phyloP scores from a whole-genome alignment of 2,329 filamentous ascomycete species.

The Botrytis fabae region DNA sequence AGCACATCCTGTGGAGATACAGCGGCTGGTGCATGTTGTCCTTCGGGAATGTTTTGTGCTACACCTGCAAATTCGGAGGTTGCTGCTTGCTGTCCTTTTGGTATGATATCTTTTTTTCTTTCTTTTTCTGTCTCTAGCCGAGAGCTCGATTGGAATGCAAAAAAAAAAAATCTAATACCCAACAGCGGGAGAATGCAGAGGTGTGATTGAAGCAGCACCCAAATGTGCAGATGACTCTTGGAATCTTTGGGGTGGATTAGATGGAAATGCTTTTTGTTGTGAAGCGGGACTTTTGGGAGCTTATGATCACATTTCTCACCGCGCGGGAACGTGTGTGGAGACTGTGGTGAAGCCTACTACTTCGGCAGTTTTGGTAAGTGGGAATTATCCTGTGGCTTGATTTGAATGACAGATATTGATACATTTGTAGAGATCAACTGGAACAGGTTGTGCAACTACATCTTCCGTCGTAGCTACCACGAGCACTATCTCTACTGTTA shows the following conservation, averaged over 20 bases:
- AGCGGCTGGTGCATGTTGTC: constrained; percentile 24
- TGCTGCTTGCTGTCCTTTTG: constrained; percentile 25
- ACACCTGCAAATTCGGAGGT: constrained; percentile 26
- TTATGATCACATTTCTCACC: constrained; percentile 19
- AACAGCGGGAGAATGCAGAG: constrained; percentile 23
- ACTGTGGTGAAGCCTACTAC: constrained; percentile 13
- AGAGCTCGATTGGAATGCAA: neutral
- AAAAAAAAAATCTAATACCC: neutral
- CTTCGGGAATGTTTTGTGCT: constrained; percentile 23
- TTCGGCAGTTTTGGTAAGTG: constrained; percentile 23
- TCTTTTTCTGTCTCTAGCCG: neutral
- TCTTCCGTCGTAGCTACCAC: neutral
- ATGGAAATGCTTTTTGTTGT: constrained; percentile 28
- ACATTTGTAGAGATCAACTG: constrained; percentile 17
- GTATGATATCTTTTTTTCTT: neutral
- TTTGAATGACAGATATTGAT: neutral
- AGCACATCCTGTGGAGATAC: constrained; percentile 19
- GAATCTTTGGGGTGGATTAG: constrained; percentile 23
- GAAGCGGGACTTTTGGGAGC: constrained; percentile 24
- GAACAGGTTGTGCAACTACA: neutral
- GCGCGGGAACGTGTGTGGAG: constrained; percentile 26
- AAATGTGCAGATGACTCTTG: constrained; percentile 25
- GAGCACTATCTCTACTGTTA: neutral
- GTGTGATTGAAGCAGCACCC: constrained; percentile 19
- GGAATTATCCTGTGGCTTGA: neutral